Conservation (phyloP, 1,284 basidiomycete genomes). For the Trichosporon asahii region DNA sequence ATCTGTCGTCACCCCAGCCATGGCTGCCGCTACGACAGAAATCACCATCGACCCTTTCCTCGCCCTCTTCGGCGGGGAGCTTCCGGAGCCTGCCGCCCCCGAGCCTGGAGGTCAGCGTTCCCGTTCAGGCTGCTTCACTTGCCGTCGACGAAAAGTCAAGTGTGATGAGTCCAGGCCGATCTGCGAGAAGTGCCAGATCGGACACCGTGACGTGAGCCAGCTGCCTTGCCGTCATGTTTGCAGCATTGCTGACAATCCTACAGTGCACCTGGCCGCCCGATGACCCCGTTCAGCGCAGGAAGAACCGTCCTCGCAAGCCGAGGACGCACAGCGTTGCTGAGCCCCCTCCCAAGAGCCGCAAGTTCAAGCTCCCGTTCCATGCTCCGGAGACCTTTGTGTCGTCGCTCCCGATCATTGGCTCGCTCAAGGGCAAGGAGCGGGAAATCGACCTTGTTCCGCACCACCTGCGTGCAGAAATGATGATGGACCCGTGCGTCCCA, state of each 20-base stretch:
- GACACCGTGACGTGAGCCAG: conserved; percentile 32
- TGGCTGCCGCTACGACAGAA: conserved; percentile 14
- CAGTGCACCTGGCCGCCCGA: conserved; percentile 39
- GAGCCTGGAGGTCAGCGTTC: conserved; percentile 28
- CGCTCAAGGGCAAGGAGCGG: conserved; percentile 29
- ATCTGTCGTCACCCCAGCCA: not conserved
- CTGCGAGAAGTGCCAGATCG: conserved; percentile 38
- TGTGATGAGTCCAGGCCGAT: conserved; percentile 41
- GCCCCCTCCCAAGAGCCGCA: conserved; percentile 20
- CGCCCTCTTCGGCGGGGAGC: conserved; percentile 22
- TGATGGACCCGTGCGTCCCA: conserved; percentile 44
- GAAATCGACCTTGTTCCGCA: conserved; percentile 30
- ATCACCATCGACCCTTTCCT: conserved; percentile 26
- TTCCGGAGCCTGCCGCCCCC: not conserved
- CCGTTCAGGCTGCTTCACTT: conserved; percentile 41
- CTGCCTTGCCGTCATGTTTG: not conserved
- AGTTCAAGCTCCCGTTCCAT: conserved; percentile 27
- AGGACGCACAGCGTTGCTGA: conserved; percentile 23
- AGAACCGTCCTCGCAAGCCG: conserved; percentile 30
- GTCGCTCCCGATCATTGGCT: conserved; percentile 23
- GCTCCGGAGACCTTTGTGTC: conserved; percentile 25
- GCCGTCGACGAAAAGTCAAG: conserved; percentile 43
- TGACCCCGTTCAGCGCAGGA: conserved; percentile 34
- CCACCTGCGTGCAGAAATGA: conserved; percentile 33
- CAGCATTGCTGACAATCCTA: not conserved